Conservation (phyloP, 2,329 filamentous ascomycete genomes). For the Dactylellina haptotyla region DNA sequence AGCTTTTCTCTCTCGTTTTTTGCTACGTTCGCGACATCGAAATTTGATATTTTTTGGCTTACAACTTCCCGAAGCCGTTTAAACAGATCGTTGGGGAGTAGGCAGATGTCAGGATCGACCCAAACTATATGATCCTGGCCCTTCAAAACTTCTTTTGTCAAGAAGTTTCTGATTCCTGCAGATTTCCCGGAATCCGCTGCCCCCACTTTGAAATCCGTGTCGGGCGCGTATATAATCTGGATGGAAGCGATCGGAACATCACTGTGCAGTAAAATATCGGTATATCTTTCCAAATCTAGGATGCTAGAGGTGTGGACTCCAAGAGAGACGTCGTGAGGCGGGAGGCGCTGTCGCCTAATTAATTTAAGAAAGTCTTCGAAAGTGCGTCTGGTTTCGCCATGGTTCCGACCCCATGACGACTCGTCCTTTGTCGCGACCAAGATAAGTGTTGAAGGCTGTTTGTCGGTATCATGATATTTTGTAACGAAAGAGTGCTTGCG, state of each 20-base stretch:
- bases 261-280: neutral
- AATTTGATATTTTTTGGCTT: neutral
- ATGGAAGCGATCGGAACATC: constrained; percentile 24
- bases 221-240: constrained; percentile 23
- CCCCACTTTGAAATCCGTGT: constrained; percentile 9
- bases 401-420: constrained; percentile 19
- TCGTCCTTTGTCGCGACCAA: constrained; percentile 16
- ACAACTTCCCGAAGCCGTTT: constrained; percentile 15
- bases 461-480: constrained; percentile 13
- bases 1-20: constrained; percentile 1
- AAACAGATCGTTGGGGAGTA: constrained; percentile 18
- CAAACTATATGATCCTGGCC: constrained; percentile 13
- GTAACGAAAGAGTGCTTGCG: constrained; percentile 22
- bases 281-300: constrained; percentile 6
- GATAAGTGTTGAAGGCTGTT: constrained; percentile 7
- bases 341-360: constrained; percentile 14
- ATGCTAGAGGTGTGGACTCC: constrained; percentile 13
- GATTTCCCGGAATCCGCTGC: neutral
- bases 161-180: constrained; percentile 8
- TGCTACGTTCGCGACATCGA: constrained; percentile 17
- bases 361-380: constrained; percentile 27
- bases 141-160: constrained; percentile 5
- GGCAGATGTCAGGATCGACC: constrained; percentile 27
- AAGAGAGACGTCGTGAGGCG: constrained; percentile 3
- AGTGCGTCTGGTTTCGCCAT: constrained; percentile 1